Base-by-base conservation (phyloP, 129 eudicot species). In the Flaveria bidentis region DNA sequence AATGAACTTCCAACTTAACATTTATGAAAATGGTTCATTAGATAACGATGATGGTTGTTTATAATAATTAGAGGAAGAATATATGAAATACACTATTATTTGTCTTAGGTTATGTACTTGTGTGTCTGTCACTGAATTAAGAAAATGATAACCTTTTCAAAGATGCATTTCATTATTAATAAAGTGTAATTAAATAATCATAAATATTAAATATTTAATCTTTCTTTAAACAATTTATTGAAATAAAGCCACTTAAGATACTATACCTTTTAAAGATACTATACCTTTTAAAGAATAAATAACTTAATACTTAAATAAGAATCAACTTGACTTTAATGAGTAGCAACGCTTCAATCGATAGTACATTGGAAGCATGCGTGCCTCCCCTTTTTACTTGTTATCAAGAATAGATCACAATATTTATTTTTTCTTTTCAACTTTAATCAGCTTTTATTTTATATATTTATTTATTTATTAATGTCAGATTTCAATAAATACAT, bases 341-440 rank as follows among this genome's bases (percentile, higher is more conserved):
- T 22, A 18, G 69, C 5, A 33, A 25, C 23, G 75, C 26, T 65
- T 53, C 49, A 65, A 25, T 45, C 61, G 79, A 65, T 52, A 60
- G 79, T 52, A 80, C 74, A 64, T 80, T 53, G 83, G 73, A 73
- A 46, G 83, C 83, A 80, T 80, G 83, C 79, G 75, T 46, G 56
- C 55, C 67, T 17, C 14, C 41, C 67, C 79, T 73, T 73, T 79
- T 73, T 80, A 42, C 49, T 72, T 78, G 22, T 64, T 71, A 61
- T 60, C 77, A 78, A 58, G 30, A 78, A 46, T 28, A 55, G 62
- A 56, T 17, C 62, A 36, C 71, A 12, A 42, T 42, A 17, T 41
- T 46, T 46, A 11, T 9, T 39, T 39, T 65, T 65, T 17, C 9
- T 33, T 65, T 30, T 36, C 41, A 36, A 36, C 41, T 36, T 36